Evolutionary conservation across 805 yeast species (phyloP).

Genomic region (Clavispora carvajalis): DNA sequence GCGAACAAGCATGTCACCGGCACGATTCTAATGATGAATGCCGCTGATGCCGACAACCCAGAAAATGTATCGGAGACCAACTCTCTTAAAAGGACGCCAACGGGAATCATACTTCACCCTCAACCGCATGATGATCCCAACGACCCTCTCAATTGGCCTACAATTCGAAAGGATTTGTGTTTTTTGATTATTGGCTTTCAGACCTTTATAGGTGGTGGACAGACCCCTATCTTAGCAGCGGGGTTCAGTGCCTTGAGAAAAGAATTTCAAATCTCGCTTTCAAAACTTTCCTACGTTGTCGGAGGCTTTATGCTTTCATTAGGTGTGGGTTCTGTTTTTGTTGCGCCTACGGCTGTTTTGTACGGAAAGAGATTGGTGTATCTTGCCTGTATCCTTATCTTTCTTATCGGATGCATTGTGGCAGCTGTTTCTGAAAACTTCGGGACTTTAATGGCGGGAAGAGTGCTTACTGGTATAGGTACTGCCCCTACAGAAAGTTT

Average conservation of each 20-base stretch:
- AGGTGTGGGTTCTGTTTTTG: conserved; percentile 54
- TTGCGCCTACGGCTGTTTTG: conserved; percentile 52
- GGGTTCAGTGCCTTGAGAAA: conserved; percentile 39
- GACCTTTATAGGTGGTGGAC: conserved; percentile 58
- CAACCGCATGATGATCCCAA: conserved; percentile 61
- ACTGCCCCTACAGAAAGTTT: conserved; percentile 57
- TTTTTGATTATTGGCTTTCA: conserved; percentile 50
- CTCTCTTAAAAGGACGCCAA: conserved; percentile 39
- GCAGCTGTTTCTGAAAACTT: conserved; percentile 46
- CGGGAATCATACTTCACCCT: conserved; percentile 51
- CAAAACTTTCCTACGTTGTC: conserved; percentile 47
- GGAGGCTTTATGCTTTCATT: conserved; percentile 56
- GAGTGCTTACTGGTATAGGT: conserved; percentile 56
- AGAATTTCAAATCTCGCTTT: conserved; percentile 40
- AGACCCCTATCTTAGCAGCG: conserved; percentile 55
- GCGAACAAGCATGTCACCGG: conserved; percentile 40
- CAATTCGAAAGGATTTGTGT: conserved; percentile 52
- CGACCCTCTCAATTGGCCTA: conserved; percentile 65
- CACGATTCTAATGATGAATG: conserved; percentile 39
- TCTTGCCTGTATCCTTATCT: conserved; percentile 41
- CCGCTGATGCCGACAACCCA: conserved; percentile 12
- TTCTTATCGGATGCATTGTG: conserved; percentile 50
- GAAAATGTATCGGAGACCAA: conserved; percentile 4
- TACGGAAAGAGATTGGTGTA: conserved; percentile 58
- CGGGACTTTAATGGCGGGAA: conserved; percentile 51